Evolutionary conservation across 805 yeast species (phyloP).

Genomic region (Candida vaughaniae): DNA sequence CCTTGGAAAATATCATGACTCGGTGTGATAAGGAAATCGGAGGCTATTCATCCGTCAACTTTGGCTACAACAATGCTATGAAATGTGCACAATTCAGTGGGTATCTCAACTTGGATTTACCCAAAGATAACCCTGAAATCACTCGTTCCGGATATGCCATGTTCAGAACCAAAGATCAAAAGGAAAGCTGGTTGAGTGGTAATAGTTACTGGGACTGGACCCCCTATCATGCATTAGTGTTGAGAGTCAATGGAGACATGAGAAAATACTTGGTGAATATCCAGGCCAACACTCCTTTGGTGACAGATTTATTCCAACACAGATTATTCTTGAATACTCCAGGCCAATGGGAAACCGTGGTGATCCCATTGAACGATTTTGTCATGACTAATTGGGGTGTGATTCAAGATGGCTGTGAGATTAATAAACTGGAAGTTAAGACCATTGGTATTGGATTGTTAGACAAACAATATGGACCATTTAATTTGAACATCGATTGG

Average conservation of each 20-base stretch:
- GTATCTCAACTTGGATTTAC: conserved; percentile 67
- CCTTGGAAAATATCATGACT: conserved; percentile 49
- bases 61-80: conserved; percentile 38
- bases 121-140: conserved; percentile 59
- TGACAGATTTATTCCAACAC: conserved; percentile 81
- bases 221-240: conserved; percentile 55
- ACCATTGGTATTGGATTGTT: conserved; percentile 77
- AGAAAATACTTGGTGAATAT: conserved; percentile 76
- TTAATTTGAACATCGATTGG: conserved; percentile 65
- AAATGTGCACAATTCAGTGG: conserved; percentile 48
- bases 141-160: conserved; percentile 74
- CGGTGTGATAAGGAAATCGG: conserved; percentile 76
- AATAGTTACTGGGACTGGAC: conserved; percentile 68
- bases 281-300: conserved; percentile 76
- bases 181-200: conserved; percentile 50
- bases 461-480: conserved; percentile 79
- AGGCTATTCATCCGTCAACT: conserved; percentile 68
- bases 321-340: conserved; percentile 68
- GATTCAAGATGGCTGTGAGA: conserved; percentile 46
- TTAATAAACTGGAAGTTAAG: conserved; percentile 64
- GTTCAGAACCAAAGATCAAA: conserved; percentile 75
- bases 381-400: conserved; percentile 83
- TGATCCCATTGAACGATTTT: conserved; percentile 73
- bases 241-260: conserved; percentile 71
- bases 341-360: conserved; percentile 81